A percentile compares a stretch with the other conserved stretches of the same genome.
Evolutionary conservation across 2,329 filamentous ascomycete genomes (phyloP).

Genomic region (Pseudocercospora cruenta): DNA sequence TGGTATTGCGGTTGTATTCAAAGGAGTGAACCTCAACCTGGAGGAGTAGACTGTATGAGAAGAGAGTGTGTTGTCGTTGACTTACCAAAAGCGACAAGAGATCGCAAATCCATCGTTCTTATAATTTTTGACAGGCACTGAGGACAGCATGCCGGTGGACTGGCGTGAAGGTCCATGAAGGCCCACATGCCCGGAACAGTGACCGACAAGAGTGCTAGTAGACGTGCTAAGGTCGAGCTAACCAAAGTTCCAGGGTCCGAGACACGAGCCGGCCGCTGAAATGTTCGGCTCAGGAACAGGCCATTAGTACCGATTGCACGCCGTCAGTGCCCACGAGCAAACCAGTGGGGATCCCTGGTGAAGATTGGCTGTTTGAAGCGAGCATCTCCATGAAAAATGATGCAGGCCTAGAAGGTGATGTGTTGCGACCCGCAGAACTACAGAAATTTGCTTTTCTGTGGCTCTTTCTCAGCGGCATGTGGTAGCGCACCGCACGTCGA

Average conservation of each 20-base stretch:
- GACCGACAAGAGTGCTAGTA: background rate
- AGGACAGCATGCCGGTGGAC: background rate
- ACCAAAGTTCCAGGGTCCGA: background rate
- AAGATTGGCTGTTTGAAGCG: background rate
- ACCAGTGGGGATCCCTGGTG: background rate
- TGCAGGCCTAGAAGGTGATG: background rate
- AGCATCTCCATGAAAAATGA: background rate
- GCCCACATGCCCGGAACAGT: background rate
- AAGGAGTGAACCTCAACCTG: background rate
- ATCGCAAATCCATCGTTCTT: background rate
- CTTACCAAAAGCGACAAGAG: background rate
- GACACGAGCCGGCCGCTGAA: background rate
- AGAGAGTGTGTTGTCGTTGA: background rate
- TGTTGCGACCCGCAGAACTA: background rate
- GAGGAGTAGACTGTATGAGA: background rate
- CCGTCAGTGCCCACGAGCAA: background rate
- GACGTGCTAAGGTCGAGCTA: background rate
- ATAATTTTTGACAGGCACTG: background rate
- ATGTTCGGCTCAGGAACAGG: background rate
- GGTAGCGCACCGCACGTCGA: background rate
- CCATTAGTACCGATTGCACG: background rate
- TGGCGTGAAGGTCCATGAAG: background rate
- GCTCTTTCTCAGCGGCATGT: background rate
- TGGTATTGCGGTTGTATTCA: background rate
- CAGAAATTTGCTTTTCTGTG: background rate